phyloP scores from a whole-genome alignment of 805 yeast species.

The Candida andamanensis region DNA sequence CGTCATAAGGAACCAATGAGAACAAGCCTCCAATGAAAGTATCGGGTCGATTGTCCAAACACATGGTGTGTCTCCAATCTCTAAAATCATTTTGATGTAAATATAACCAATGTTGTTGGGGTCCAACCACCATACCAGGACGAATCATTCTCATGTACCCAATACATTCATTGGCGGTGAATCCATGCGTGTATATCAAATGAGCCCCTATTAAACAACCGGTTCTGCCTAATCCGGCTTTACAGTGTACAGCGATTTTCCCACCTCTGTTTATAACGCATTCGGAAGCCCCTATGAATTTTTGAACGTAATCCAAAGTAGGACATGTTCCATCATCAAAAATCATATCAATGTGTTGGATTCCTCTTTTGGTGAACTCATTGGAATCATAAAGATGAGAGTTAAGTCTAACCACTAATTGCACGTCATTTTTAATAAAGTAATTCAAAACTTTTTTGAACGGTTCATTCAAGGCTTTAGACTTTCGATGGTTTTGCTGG shows the following conservation, averaged over 20 bases:
- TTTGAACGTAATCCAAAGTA: conserved; percentile 84
- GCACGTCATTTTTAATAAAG: conserved; percentile 69
- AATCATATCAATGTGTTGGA: conserved; percentile 90
- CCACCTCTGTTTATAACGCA: conserved; percentile 82
- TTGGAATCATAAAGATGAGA: conserved; percentile 83
- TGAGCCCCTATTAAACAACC: conserved; percentile 98
- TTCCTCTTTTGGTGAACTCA: conserved; percentile 78
- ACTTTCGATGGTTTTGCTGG: conserved; percentile 49
- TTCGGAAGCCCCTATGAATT: conserved; percentile 93
- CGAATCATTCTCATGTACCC: conserved; percentile 94
- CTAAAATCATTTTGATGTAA: conserved; percentile 93
- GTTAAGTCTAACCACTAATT: conserved; percentile 85
- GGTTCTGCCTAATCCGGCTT: conserved; percentile 96
- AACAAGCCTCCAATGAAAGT: conserved; percentile 62
- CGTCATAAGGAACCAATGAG: conserved; percentile 58
- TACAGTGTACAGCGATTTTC: conserved; percentile 97
- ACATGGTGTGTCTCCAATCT: conserved; percentile 94
- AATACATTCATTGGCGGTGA: conserved; percentile 94
- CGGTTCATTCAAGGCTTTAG: conserved; percentile 61
- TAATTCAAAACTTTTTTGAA: conserved; percentile 77
- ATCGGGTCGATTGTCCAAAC: conserved; percentile 62
- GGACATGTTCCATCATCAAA: conserved; percentile 99
- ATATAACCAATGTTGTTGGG: conserved; percentile 98
- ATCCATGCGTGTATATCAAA: conserved; percentile 91
- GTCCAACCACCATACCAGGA: conserved; percentile 99